Evolutionary conservation across 805 yeast species (phyloP).

Genomic region (Grigorovia jiainica): DNA sequence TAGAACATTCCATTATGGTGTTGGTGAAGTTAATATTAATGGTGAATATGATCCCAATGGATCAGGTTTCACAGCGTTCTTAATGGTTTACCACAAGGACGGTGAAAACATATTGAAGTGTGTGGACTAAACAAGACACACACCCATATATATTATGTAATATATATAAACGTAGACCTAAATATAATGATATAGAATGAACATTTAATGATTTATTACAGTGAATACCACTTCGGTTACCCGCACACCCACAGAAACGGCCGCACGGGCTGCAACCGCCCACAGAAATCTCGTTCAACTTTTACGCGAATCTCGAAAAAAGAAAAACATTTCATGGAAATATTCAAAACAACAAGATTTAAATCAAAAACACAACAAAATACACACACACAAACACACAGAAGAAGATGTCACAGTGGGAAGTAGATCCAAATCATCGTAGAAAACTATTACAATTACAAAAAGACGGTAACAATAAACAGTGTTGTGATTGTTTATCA

Average conservation of each 20-base stretch:
- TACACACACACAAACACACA: too few species aligned
- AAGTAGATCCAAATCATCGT: slow-evolving; percentile 88
- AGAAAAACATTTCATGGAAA: too few species aligned
- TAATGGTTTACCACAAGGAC: slow-evolving; percentile 22
- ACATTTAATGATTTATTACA: too few species aligned
- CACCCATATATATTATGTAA: not conserved
- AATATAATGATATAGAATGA: too few species aligned
- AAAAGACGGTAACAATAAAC: slow-evolving; percentile 72
- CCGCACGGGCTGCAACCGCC: too few species aligned
- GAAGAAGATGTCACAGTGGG: slow-evolving; percentile 72
- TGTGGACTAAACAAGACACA: not conserved
- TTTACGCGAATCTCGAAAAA: too few species aligned
- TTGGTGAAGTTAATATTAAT: slow-evolving; percentile 20
- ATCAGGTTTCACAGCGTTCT: slow-evolving; percentile 22
- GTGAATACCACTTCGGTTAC: too few species aligned
- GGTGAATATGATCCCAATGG: slow-evolving; percentile 25
- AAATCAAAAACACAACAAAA: too few species aligned
- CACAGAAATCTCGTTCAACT: too few species aligned
- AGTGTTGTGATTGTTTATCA: slow-evolving; percentile 88
- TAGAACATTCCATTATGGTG: slow-evolving; percentile 21
- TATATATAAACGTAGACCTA: not conserved
- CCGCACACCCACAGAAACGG: too few species aligned
- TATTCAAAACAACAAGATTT: too few species aligned
- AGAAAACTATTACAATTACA: slow-evolving; percentile 70
- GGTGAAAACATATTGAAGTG: not conserved